Conservation (phyloP, 352 stramenopile species). For the Phytophthora melonis region DNA sequence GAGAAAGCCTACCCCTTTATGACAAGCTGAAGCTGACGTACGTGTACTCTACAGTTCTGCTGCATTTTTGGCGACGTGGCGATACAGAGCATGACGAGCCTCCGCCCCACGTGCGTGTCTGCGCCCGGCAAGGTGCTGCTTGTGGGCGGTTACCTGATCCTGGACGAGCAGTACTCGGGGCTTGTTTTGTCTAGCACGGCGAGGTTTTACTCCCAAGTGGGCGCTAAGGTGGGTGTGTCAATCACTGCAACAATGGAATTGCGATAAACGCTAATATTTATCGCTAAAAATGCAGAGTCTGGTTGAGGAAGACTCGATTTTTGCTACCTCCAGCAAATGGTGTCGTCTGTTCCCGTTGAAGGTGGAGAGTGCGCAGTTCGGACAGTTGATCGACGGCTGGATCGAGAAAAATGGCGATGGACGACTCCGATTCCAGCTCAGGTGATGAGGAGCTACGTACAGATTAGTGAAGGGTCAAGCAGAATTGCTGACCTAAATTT, state of each 20-base stretch:
- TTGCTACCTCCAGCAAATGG: slow-evolving; percentile 15
- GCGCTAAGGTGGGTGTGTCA: slow-evolving; percentile 19
- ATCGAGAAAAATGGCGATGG: slow-evolving; percentile 32
- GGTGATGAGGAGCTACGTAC: slow-evolving; percentile 23
- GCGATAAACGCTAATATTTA: background rate
- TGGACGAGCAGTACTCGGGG: slow-evolving; percentile 91
- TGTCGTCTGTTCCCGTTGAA: slow-evolving; percentile 41
- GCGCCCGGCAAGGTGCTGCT: slow-evolving; percentile 97
- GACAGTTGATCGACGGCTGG: slow-evolving; percentile 56
- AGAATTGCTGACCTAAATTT: background rate
- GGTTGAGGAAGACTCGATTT: background rate
- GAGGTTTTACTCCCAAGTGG: slow-evolving; percentile 93
- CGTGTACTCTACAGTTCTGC: background rate
- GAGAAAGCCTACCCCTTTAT: background rate
- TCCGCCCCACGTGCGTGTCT: slow-evolving; percentile 71
- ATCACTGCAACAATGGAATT: background rate
- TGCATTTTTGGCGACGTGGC: slow-evolving; percentile 10
- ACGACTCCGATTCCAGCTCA: slow-evolving; percentile 44
- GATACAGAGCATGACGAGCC: slow-evolving; percentile 10
- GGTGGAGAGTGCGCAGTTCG: slow-evolving; percentile 94
- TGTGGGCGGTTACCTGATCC: slow-evolving; percentile 96
- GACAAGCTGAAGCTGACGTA: slow-evolving; percentile 6
- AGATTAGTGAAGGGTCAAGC: background rate
- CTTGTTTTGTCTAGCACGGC: slow-evolving; percentile 93
- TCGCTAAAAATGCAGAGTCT: slow-evolving; percentile 11